phyloP scores from a whole-genome alignment of 2,329 filamentous ascomycete genomes.

The Cucurbitaria berberidis region DNA sequence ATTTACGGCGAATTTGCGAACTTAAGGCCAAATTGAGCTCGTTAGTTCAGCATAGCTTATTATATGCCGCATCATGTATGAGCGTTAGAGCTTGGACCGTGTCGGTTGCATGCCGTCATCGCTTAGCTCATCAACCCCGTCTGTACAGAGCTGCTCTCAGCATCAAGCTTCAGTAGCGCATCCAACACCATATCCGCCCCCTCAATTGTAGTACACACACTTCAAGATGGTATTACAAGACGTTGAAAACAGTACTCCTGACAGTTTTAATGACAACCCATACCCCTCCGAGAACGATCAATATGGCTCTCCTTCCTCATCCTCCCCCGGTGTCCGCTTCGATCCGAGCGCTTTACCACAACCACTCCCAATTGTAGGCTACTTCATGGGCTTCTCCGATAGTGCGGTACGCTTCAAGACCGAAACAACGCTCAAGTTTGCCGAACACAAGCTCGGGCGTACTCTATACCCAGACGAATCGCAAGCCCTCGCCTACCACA shows the following conservation, averaged over 20 bases:
- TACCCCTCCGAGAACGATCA: constrained; percentile 48
- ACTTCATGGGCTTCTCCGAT: constrained; percentile 37
- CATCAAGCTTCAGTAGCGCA: constrained; percentile 31
- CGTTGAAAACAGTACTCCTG: constrained; percentile 34
- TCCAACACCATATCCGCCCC: constrained; percentile 42
- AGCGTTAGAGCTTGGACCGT: constrained; percentile 12
- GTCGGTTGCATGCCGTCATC: constrained; percentile 36
- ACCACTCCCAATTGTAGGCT: constrained; percentile 44
- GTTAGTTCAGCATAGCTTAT: not conserved
- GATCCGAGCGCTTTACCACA: constrained; percentile 48
- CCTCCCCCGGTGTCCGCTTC: constrained; percentile 31
- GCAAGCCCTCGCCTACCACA: constrained; percentile 51
- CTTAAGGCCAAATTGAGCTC: no score
- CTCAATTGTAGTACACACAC: constrained; percentile 12
- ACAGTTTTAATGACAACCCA: constrained; percentile 40
- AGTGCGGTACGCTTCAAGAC: constrained; percentile 35
- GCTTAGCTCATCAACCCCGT: constrained; percentile 26
- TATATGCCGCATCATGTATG: constrained; percentile 7
- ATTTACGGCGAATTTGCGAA: not conserved
- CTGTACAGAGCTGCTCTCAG: constrained; percentile 6
- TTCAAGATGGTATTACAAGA: constrained; percentile 52
- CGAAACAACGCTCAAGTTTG: constrained; percentile 41
- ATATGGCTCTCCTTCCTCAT: constrained; percentile 31
- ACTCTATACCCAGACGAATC: constrained; percentile 50
- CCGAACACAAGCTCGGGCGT: constrained; percentile 45